Evolutionary conservation across 306 rosid species (phyloP).

Genomic region (Canavalia gladiata): DNA sequence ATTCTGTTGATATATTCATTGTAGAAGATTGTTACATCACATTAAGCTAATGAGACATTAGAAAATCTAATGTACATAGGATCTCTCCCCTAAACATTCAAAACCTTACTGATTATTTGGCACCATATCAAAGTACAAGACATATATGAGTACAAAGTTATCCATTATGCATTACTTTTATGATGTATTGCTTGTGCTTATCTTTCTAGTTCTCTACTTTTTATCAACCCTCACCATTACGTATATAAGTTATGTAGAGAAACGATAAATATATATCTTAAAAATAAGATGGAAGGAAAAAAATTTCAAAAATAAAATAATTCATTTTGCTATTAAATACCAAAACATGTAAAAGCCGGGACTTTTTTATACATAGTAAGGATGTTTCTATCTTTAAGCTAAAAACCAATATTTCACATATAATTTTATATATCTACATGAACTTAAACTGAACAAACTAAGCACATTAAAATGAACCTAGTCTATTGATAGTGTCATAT

Average conservation of each 20-base stretch:
- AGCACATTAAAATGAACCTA: constrained; percentile 57
- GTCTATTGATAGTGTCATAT: constrained; percentile 54
- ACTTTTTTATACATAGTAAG: constrained; percentile 43
- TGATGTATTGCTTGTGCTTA: constrained; percentile 9
- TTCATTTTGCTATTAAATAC: constrained; percentile 1
- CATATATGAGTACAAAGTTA: not conserved
- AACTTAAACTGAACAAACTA: constrained; percentile 57
- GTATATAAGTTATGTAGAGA: too few species aligned
- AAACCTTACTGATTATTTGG: not conserved
- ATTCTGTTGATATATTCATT: not conserved
- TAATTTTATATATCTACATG: constrained; percentile 59
- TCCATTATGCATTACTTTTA: constrained; percentile 15
- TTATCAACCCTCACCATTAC: not conserved
- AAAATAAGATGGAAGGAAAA: too few species aligned
- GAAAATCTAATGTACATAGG: too few species aligned
- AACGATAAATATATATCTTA: too few species aligned
- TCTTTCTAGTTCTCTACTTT: constrained; percentile 33
- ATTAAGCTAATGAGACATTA: not conserved
- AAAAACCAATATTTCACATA: constrained; percentile 57
- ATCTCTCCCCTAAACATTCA: not conserved
- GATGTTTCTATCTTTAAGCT: constrained; percentile 50
- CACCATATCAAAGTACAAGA: not conserved
- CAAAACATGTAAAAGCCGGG: constrained; percentile 40
- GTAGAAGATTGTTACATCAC: not conserved
- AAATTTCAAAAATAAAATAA: not conserved